These are phyloP conservation scores for Trametes sp. DNA, from an alignment of 1,284 basidiomycete species.

Conservation along the genomic window DNA sequence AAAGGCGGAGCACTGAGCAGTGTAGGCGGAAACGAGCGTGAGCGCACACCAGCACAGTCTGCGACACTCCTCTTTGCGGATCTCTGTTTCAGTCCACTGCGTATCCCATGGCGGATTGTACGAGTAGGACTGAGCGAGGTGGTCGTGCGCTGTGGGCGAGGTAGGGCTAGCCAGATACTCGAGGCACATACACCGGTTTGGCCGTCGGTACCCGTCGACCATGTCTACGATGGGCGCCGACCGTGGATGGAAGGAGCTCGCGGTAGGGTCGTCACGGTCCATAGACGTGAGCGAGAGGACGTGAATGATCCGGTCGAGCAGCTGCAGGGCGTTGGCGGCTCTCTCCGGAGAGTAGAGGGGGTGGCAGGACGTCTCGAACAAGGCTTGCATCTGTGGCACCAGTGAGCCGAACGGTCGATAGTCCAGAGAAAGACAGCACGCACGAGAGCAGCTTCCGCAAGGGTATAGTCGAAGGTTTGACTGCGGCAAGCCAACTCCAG, in stretches of 20 bases:
- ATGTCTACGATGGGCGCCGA: conserved; percentile 55
- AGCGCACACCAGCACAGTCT: conserved; percentile 78
- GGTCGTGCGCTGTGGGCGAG: conserved; percentile 45
- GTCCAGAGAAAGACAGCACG: conserved; percentile 35
- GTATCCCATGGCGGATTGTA: conserved; percentile 68
- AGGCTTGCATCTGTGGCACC: conserved; percentile 63
- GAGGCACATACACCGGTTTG: conserved; percentile 58
- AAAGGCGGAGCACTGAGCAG: conserved; percentile 70
- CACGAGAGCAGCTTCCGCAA: conserved; percentile 80
- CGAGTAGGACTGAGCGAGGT: conserved; percentile 52
- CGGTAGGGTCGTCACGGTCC: conserved; percentile 63
- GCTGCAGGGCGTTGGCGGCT: conserved; percentile 58
- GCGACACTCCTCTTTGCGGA: conserved; percentile 71
- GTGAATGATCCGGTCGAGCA: conserved; percentile 69
- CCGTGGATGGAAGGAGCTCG: conserved; percentile 55
- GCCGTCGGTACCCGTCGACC: conserved; percentile 37
- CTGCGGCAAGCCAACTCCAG: conserved; percentile 59
- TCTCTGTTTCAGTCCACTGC: conserved; percentile 58
- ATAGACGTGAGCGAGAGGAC: conserved; percentile 60
- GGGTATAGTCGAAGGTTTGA: conserved; percentile 63
- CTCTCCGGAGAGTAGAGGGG: conserved; percentile 65
- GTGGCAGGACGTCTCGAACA: conserved; percentile 79
- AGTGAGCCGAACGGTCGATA: not conserved
- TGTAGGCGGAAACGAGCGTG: conserved; percentile 68
- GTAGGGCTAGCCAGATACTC: conserved; percentile 48